A percentile compares a stretch with the other conserved stretches of the same genome.
These are phyloP conservation scores for Litchi chinensis DNA, from an alignment of 345 rosid species.

Conservation along the genomic window DNA sequence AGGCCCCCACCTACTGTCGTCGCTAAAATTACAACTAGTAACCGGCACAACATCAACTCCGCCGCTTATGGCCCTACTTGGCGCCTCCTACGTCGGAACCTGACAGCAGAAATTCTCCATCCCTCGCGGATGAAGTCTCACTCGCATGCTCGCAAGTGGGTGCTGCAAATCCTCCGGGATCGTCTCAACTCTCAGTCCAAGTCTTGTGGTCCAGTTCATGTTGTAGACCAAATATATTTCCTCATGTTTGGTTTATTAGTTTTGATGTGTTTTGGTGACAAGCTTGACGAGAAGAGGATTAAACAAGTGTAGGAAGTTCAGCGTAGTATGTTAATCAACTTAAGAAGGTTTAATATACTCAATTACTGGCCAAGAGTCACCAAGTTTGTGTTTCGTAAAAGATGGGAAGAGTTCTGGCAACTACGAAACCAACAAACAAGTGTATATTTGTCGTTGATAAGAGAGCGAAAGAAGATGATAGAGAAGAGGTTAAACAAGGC, in stretches of 20 bases:
- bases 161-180: slow-evolving; percentile 14
- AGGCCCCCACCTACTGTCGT: slow-evolving; percentile 9
- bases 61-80: neutral
- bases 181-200: neutral
- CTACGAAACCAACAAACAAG: neutral
- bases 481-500: neutral
- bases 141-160: slow-evolving; percentile 17
- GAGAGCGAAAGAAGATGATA: neutral
- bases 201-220: neutral
- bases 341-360: neutral
- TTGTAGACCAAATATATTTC: neutral
- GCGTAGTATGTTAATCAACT: neutral
- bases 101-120: slow-evolving; percentile 25
- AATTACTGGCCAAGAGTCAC: neutral
- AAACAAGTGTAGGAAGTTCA: neutral
- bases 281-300: neutral
- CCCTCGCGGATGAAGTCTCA: slow-evolving; percentile 19
- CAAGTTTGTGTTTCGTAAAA: neutral
- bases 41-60: slow-evolving; percentile 19
- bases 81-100: slow-evolving; percentile 20
- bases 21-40: neutral
- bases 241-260: neutral
- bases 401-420: neutral
- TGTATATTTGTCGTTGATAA: neutral
- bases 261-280: slow-evolving; percentile 9